Base-by-base conservation (phyloP, 2,329 filamentous ascomycete genomes). In the Incumbomyces lentus region DNA sequence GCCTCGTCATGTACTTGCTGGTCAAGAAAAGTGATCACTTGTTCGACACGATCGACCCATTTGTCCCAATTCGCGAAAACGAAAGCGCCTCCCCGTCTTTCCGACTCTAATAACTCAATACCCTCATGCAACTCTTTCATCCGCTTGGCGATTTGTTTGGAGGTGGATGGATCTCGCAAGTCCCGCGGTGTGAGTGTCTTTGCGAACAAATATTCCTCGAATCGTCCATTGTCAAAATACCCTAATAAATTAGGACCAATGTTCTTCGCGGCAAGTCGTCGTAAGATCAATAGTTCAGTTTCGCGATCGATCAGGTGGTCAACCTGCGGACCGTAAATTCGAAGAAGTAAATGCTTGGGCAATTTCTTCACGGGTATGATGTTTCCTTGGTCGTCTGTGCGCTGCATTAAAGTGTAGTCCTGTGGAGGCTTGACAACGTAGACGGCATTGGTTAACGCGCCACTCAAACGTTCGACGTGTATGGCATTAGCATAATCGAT, bases 101-200 rank as follows among this genome's bases (percentile, higher is more conserved):
- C 92, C 31, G 81, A 73, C 1, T 82, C 76, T 0, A 95, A 74
- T 16, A 98, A 71, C 22, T 95, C 88, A 51, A 98, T 83, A 0
- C 92, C 92, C 44, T 95, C 86, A 59, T 98, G 92, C 31, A 98
- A 74, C 64, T 98, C 92, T 52, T 89, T 78, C 87, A 98, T 95
- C 42, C 92, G 85, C 71, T 96, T 96, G 11, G 92, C 90, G 60
- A 98, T 98, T 61, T 95, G 86, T 59, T 78, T 84, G 30, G 85
- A 93, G 0, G 86, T 95, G 41, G 87, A 85, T 0, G 86, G 78
- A 29, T 86, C 78, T 32, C 86, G 82, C 38, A 98, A 67, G 54
- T 94, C 85, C 19, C 76, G 71, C 0, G 83, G 74, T 0, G 82
- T 90, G 35, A 98, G 74, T 1, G 92, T 82, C 32, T 79, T 78